Evolutionary conservation across 148 eudicot genomes (phyloP), one percentile per base, ranked within the genome.

Genomic region (Camellia japonica): DNA sequence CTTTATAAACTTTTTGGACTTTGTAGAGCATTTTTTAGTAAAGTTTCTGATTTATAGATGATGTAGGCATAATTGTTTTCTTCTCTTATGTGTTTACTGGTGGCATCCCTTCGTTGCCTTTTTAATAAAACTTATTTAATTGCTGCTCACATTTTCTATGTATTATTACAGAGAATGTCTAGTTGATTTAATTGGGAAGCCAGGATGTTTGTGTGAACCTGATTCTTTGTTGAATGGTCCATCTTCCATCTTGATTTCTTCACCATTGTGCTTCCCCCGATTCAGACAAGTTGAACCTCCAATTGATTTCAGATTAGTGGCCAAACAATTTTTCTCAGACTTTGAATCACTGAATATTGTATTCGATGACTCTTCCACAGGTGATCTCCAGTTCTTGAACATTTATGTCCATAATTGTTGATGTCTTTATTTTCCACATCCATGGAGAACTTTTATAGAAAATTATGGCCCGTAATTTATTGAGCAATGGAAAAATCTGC

Each of bases 161-260:
- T 23, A 14, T 55, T 80, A 76, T 81, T 87, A 68, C 93, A 95
- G 99, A 87, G 99, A 95, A 85, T 91, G 83, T 90, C 80, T 90
- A 82, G 89, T 95, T 87, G 99, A 93, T 89, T 85, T 95, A 82
- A 69, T 93, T 72, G 91, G 92, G 82, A 94, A 86, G 78, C 97
- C 98, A 72, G 99, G 99, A 77, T 84, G 89, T 86, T 91, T 95
- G 82, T 86, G 83, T 77, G 93, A 89, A 80, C 99, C 99, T 76
- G 93, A 95, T 87, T 93, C 99, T 47, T 71, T 86, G 89, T 86
- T 92, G 72, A 95, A 95, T 82, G 99, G 99, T 84, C 99, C 99
- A 20, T 88, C 97, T 85, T 90, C 97, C 60, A 87, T 95, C 86
- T 87, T 93, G 82, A 92, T 95, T 76, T 91, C 97, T 73, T 90